Evolutionary conservation across 192 early-diverging fungal species (phyloP), one percentile per base, ranked within the genome.

Genomic region (Helicostylum pulchrum): DNA sequence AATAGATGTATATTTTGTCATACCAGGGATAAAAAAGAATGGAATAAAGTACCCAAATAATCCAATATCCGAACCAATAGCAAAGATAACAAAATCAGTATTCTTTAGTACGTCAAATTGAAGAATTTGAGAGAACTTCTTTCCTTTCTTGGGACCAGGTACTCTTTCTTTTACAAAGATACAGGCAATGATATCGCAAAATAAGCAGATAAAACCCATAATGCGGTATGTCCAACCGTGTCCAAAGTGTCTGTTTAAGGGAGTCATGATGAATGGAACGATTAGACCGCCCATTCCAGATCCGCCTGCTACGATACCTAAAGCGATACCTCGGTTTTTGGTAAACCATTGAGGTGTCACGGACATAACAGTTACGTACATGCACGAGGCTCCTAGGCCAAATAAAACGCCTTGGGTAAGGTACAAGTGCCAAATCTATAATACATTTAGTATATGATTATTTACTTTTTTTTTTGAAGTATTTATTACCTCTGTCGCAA

Each of bases 281-380:
- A 82, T 76, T 8, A 92, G 71, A 2, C 89, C 90, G 36, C 91
- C 91, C 44, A 90, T 65, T 11, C 91, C 91, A 12, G 81, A 77
- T 4, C 91, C 91, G 47, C 86, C 60, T 21, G 76, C 72, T 14
- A 80, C 75, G 30, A 81, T 74, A 7, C 86, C 86, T 1, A 81
- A 61, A 2, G 86, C 86, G 11, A 84, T 50, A 6, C 81, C 84
- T 48, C 81, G 75, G 8, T 77, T 75, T 59, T 68, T 78, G 17
- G 78, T 77, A 71, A 84, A 85, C 82, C 82, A 85, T 68, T 82
- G 82, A 8, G 84, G 68, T 0, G 82, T 78, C 42, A 80, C 58
- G 8, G 70, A 70, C 26, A 73, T 67, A 0, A 56, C 45, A 2
- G 48, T 66, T 2, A 48, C 57, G 21, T 68, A 73, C 47, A 55